Conservation (phyloP, 2,329 filamentous ascomycete species). For the Cercospora sesami region DNA sequence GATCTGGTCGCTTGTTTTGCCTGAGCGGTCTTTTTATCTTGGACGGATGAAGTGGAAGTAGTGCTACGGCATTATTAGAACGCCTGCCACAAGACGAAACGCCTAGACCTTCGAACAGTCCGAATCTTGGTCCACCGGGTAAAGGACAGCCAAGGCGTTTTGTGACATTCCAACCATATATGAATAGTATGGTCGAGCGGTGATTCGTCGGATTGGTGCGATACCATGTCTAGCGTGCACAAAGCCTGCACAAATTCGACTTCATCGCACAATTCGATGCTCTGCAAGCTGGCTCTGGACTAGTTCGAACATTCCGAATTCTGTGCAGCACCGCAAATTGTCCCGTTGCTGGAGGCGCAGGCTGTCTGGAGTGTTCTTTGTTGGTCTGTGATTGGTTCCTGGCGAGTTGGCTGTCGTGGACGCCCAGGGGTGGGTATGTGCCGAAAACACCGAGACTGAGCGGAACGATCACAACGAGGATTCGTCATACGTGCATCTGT, state of each 20-base stretch:
- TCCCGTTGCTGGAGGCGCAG: neutral
- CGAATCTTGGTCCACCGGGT: neutral
- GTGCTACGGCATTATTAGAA: neutral
- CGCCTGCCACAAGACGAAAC: neutral
- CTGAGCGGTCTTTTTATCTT: constrained; percentile 1
- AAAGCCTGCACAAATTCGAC: neutral
- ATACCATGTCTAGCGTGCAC: neutral
- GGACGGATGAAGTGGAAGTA: neutral
- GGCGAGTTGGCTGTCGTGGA: neutral
- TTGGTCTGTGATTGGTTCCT: neutral
- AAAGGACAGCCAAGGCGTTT: neutral
- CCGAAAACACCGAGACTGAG: constrained; percentile 5
- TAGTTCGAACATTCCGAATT: neutral
- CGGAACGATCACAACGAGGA: neutral
- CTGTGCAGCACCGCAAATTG: neutral
- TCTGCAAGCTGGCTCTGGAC: neutral
- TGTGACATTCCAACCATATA: neutral
- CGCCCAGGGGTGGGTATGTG: neutral
- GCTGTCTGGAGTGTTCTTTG: neutral
- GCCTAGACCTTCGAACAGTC: neutral
- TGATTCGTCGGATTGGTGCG: neutral
- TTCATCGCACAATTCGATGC: neutral
- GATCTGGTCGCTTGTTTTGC: neutral
- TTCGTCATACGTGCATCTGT: neutral
- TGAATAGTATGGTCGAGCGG: neutral